A percentile compares a stretch with the other conserved stretches of the same genome.
These are phyloP conservation scores for Boletus smithii DNA, from an alignment of 1,284 basidiomycete genomes.

Conservation along the genomic window DNA sequence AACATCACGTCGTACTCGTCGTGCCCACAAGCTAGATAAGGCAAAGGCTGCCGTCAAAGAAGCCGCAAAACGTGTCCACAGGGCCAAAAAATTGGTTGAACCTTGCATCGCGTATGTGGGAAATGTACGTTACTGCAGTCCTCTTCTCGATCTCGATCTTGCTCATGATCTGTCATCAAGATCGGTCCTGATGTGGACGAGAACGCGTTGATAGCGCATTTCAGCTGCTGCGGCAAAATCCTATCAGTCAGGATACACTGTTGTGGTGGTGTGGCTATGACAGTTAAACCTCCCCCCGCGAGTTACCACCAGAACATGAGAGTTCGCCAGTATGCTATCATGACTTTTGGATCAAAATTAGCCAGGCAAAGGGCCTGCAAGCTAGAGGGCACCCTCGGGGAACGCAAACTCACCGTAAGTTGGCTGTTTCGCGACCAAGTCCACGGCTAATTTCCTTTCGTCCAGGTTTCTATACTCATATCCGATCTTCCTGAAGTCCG, in stretches of 20 bases:
- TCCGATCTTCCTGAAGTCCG: constrained; percentile 52
- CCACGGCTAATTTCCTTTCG: not conserved
- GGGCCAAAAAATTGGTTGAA: constrained; percentile 8
- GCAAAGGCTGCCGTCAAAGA: constrained; percentile 17
- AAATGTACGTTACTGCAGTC: constrained; percentile 43
- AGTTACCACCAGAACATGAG: constrained; percentile 26
- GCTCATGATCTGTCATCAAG: constrained; percentile 18
- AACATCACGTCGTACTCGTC: constrained; percentile 15
- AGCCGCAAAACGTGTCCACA: constrained; percentile 22
- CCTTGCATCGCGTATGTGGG: constrained; percentile 51
- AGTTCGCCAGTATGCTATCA: constrained; percentile 50
- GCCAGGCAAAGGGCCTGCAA: constrained; percentile 42
- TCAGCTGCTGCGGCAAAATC: constrained; percentile 45
- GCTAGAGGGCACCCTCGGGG: constrained; percentile 41
- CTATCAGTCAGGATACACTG: constrained; percentile 44
- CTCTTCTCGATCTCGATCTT: not conserved
- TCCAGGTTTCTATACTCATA: constrained; percentile 42
- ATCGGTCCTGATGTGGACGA: constrained; percentile 37
- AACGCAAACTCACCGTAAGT: constrained; percentile 41
- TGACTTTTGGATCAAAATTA: constrained; percentile 40
- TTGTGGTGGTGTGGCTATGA: constrained; percentile 43
- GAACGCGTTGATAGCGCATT: constrained; percentile 37
- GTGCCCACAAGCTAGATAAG: constrained; percentile 18
- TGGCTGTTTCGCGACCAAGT: not conserved
- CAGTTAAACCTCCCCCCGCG: constrained; percentile 26